Evolutionary conservation across 1,284 basidiomycete genomes (phyloP).

Genomic region (Ganoderma lingzhi): DNA sequence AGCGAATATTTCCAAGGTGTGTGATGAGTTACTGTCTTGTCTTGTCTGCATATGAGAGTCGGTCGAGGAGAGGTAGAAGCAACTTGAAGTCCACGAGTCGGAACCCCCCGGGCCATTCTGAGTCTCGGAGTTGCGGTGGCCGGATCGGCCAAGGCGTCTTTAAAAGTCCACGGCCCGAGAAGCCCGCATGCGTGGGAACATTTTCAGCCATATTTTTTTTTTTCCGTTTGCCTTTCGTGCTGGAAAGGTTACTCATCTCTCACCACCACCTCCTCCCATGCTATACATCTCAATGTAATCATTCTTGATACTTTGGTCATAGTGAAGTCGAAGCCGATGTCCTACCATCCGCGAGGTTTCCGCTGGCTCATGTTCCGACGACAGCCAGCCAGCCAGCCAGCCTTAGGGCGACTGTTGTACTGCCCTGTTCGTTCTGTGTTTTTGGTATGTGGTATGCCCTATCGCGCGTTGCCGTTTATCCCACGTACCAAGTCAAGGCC

Average conservation of each 20-base stretch:
- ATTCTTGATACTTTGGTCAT: background rate
- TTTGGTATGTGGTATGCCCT: slow-evolving; percentile 4
- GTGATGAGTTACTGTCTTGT: background rate
- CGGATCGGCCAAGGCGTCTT: background rate
- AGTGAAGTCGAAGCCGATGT: background rate
- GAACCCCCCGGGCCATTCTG: background rate
- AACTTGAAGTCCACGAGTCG: background rate
- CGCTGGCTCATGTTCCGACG: background rate
- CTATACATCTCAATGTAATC: background rate
- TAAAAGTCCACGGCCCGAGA: background rate
- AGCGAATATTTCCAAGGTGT: background rate
- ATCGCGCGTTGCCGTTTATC: background rate
- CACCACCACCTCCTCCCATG: background rate
- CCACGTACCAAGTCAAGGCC: slow-evolving; percentile 59
- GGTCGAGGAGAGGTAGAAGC: background rate
- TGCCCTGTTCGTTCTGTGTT: background rate
- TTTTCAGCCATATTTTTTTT: background rate
- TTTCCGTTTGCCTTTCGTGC: background rate
- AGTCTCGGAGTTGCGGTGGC: no score
- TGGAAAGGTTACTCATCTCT: background rate
- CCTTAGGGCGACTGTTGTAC: background rate
- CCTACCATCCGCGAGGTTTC: background rate
- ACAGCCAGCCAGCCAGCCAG: background rate
- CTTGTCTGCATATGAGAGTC: background rate
- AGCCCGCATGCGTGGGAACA: slow-evolving; percentile 11